Evolutionary conservation across 2,329 filamentous ascomycete genomes (phyloP).

Genomic region (Colletotrichum australisinense): DNA sequence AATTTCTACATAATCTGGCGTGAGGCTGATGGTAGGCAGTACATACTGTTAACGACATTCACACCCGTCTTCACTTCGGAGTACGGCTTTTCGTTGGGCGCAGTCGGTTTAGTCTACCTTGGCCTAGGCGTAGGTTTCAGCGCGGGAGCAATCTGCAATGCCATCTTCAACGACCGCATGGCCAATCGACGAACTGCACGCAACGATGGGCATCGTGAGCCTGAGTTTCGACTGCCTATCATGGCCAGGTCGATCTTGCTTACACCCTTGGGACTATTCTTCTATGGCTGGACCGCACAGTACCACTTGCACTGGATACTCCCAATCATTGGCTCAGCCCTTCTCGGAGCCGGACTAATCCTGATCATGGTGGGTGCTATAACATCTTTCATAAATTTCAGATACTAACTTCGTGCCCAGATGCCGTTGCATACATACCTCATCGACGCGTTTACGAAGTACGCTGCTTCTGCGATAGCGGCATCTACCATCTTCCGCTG

Average conservation of each 20-base stretch:
- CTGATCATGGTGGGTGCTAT: neutral
- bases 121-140: conserved; percentile 37
- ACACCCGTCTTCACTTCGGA: conserved; percentile 57
- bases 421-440: conserved; percentile 55
- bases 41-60: neutral
- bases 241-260: neutral
- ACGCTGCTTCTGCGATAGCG: conserved; percentile 73
- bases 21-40: neutral
- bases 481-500: conserved; percentile 70
- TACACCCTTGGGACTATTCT: neutral
- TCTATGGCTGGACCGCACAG: neutral
- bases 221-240: neutral
- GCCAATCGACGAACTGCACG: neutral
- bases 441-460: conserved; percentile 64
- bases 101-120: conserved; percentile 39
- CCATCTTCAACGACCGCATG: neutral
- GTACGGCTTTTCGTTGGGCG: conserved; percentile 51
- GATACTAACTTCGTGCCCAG: neutral
- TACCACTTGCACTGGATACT: neutral
- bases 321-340: neutral
- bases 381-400: neutral
- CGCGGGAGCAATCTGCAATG: neutral
- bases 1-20: neutral
- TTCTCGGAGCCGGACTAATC: neutral
- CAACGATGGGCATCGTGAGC: neutral